Evolutionary conservation across 805 yeast genomes (phyloP), one percentile per base, ranked within the genome.

Genomic region (Ogataea sp.): DNA sequence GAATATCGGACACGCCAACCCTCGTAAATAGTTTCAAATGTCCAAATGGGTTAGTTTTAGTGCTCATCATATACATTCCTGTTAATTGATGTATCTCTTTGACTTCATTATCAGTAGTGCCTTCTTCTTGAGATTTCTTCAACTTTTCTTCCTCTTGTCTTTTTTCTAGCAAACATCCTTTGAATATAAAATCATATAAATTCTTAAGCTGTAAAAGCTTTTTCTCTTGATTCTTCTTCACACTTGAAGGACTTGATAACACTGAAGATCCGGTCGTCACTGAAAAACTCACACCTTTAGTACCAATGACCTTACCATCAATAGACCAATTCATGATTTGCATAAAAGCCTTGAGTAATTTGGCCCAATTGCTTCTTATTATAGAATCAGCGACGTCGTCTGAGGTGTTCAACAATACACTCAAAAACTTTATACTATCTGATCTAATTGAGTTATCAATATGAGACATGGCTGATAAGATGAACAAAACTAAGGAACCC

Each of bases 381-480:
- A 85, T 58, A 7, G 81, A 67, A 32, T 67, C 71, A 3, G 42
- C 37, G 11, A 59, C 42, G 14, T 55, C 60, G 5, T 42, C 41
- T 20, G 79, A 73, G 40, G 69, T 61, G 34, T 70, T 65, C n/a
- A 87, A 56, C 39, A 88, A 55, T 3, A 79, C 67, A 30, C 70
- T 66, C 20, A 89, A 61, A 49, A 83, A 84, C 42, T 71, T 74
- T 0, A 90, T 75, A 2, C 95, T 77, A 43, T 84, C 88, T 34
- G 75, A 73, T 40, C 96, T 72, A 21, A 93, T 78, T 4, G 76
- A 78, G 1, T 87, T 79, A 24, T 73, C 73, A 31, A 93, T 83
- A 56, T 93, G 97, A 15, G 97, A 83, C 96, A 93, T 90, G 3
- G 96, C 94, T 38, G 90, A 81, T 49, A 83, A 83, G 15, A 90